These are phyloP conservation scores for Xerocomus minutiporus DNA, from an alignment of 1,284 basidiomycete genomes.

Conservation along the genomic window DNA sequence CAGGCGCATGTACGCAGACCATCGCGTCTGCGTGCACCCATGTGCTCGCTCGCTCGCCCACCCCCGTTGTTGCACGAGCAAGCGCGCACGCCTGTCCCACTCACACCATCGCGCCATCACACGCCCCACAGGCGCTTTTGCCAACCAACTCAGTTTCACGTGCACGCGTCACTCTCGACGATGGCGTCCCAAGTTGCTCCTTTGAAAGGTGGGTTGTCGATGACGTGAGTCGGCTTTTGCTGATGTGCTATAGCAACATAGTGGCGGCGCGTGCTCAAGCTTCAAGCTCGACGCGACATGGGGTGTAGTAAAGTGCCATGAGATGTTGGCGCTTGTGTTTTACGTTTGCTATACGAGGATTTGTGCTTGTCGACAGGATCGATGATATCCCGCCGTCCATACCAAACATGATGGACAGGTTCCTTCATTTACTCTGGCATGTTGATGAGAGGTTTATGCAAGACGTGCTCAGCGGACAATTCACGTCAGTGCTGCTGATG, in stretches of 20 bases:
- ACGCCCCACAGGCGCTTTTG: too few relatives aligned
- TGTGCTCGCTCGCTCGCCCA: too few relatives aligned
- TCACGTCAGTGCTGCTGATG: neutral
- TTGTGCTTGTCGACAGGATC: slow-evolving; percentile 45
- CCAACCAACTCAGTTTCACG: too few relatives aligned
- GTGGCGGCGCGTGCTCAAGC: slow-evolving; percentile 39
- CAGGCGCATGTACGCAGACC: too few relatives aligned
- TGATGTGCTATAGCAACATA: slow-evolving; percentile 42
- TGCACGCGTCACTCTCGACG: neutral
- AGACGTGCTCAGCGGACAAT: slow-evolving; percentile 6
- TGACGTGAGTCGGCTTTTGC: neutral
- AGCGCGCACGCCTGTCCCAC: too few relatives aligned
- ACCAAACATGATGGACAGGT: slow-evolving; percentile 44
- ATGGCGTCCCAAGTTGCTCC: slow-evolving; percentile 26
- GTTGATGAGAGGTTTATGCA: slow-evolving; percentile 36
- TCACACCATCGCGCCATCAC: too few relatives aligned
- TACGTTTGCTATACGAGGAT: slow-evolving; percentile 52
- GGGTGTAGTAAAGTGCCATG: slow-evolving; percentile 42
- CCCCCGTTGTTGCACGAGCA: too few relatives aligned
- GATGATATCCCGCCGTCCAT: slow-evolving; percentile 40
- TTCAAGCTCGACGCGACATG: slow-evolving; percentile 44
- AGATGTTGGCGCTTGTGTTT: slow-evolving; percentile 48
- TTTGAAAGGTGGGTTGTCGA: slow-evolving; percentile 34
- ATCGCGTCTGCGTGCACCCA: too few relatives aligned
- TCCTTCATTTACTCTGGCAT: slow-evolving; percentile 45